These are phyloP conservation scores for Macrophomina phaseolina DNA, from an alignment of 2,329 filamentous ascomycete genomes.

Conservation along the genomic window DNA sequence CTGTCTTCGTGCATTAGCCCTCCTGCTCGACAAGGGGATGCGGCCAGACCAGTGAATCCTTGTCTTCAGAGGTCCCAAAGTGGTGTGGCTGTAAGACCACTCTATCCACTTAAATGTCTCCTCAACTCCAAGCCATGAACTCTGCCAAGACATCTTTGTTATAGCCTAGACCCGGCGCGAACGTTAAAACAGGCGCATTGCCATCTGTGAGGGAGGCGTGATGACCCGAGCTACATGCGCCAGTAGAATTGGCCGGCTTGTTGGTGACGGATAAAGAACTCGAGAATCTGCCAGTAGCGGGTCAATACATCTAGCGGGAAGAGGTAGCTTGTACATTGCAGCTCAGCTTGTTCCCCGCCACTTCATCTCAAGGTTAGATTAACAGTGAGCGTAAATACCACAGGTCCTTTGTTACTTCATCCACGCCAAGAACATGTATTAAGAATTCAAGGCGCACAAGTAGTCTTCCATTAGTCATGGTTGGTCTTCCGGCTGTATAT, in stretches of 20 bases:
- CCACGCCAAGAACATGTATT: not conserved
- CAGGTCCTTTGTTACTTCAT: not conserved
- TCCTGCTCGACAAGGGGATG: not conserved
- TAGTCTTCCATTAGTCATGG: not conserved
- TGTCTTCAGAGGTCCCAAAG: not conserved
- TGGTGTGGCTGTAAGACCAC: conserved; percentile 11
- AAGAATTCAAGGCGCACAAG: not conserved
- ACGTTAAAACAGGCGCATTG: too few relatives aligned
- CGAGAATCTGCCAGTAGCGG: too few relatives aligned
- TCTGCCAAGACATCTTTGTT: not conserved
- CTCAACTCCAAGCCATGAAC: not conserved
- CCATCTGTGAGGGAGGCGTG: too few relatives aligned
- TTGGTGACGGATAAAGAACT: too few relatives aligned
- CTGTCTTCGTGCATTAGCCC: conserved; percentile 2
- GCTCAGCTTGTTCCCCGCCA: too few relatives aligned
- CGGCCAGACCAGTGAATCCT: not conserved
- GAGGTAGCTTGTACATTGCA: too few relatives aligned
- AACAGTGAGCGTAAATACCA: too few relatives aligned
- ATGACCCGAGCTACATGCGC: too few relatives aligned
- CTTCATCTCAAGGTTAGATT: too few relatives aligned
- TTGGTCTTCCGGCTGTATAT: not conserved
- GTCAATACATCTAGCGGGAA: too few relatives aligned
- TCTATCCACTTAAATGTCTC: not conserved
- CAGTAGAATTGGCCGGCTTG: too few relatives aligned
- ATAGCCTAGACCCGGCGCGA: not conserved